Conservation (phyloP, 225 moss, liverwort and hornwort species). For the Rhytidiadelphus loreus region DNA sequence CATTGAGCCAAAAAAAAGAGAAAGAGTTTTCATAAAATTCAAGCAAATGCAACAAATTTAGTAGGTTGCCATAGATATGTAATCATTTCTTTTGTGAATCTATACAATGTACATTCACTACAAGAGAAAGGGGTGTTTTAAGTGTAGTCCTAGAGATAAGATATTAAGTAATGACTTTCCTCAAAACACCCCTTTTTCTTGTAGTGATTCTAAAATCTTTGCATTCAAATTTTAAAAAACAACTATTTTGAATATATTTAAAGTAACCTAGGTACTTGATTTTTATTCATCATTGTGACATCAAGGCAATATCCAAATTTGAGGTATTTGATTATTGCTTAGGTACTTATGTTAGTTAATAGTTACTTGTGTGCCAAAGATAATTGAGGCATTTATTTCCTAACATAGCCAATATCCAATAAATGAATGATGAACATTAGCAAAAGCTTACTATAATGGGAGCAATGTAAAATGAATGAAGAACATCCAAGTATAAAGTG, state of each 20-base stretch:
- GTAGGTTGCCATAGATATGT: not conserved
- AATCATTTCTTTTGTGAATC: not conserved
- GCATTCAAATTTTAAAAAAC: not conserved
- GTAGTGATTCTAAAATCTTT: too few relatives aligned
- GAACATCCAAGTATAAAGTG: not conserved
- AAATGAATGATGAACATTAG: not conserved
- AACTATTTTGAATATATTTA: not conserved
- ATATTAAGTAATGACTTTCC: too few relatives aligned
- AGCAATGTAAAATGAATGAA: not conserved
- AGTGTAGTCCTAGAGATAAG: too few relatives aligned
- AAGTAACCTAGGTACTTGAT: rapidly evolving
- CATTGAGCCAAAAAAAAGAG: not conserved
- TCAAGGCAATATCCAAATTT: not conserved
- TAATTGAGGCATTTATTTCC: not conserved
- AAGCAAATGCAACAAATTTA: not conserved
- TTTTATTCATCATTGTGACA: not conserved
- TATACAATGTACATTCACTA: too few relatives aligned
- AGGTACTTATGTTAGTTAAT: not conserved
- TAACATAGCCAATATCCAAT: not conserved
- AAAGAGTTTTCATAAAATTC: not conserved
- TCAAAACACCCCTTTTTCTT: too few relatives aligned
- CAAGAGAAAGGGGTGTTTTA: too few relatives aligned
- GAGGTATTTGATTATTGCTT: not conserved
- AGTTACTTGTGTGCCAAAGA: not conserved
- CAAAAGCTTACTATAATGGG: not conserved